Percentiles rank a stretch among this genome's conserved stretches.
Evolutionary conservation across 1,139 yeast species (phyloP).

Genomic region (Nakaseomyces nivariensis): DNA sequence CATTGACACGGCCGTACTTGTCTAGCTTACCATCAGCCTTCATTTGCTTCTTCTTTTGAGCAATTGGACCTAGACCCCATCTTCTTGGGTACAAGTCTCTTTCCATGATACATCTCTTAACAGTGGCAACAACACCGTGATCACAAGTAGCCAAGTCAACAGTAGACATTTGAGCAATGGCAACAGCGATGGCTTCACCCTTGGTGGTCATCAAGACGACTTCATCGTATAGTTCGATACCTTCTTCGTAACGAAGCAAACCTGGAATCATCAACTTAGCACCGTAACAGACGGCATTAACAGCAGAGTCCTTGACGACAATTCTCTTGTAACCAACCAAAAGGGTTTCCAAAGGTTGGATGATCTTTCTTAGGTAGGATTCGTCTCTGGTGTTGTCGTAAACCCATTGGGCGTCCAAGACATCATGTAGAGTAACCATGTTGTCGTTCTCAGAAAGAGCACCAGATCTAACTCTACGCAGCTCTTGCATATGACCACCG

Average conservation of each 20-base stretch:
- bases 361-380: slow-evolving; percentile 84
- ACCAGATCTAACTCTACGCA: slow-evolving; percentile 98
- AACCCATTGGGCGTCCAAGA: slow-evolving; percentile 95
- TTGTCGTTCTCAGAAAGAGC: slow-evolving; percentile 85
- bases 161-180: slow-evolving; percentile 97
- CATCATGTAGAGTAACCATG: slow-evolving; percentile 93
- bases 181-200: slow-evolving; percentile 99
- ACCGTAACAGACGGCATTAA: slow-evolving; percentile 97
- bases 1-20: slow-evolving; percentile 87
- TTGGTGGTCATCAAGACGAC: slow-evolving; percentile 96
- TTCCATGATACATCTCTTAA: slow-evolving; percentile 98
- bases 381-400: slow-evolving; percentile 97
- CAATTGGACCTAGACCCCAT: slow-evolving; percentile 99
- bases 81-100: slow-evolving; percentile 98
- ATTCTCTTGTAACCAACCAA: slow-evolving; percentile 92
- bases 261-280: slow-evolving; percentile 99
- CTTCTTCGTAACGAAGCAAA: slow-evolving; percentile 92
- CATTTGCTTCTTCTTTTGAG: slow-evolving; percentile 95
- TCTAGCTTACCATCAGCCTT: slow-evolving; percentile 96
- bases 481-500: slow-evolving; percentile 99
- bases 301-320: slow-evolving; percentile 97
- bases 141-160: slow-evolving; percentile 94
- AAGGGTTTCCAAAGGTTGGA: slow-evolving; percentile 90
- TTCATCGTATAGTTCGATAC: slow-evolving; percentile 94
- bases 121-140: slow-evolving; percentile 97